phyloP scores from a whole-genome alignment of 2,329 filamentous ascomycete species.

The Fusarium sp. region DNA sequence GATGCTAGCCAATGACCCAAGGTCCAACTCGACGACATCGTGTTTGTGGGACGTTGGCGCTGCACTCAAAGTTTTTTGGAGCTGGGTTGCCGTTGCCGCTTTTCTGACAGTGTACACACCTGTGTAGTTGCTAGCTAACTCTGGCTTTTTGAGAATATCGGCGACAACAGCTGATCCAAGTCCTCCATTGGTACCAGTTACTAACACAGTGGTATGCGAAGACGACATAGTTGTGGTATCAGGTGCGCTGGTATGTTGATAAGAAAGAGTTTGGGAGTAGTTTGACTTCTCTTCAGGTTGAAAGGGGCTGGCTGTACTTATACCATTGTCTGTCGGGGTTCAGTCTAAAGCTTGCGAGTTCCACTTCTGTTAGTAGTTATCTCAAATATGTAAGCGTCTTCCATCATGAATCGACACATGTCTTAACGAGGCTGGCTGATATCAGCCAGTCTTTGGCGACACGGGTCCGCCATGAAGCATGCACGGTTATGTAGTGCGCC shows the following conservation, averaged over 20 bases:
- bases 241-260: too few relatives aligned
- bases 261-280: background rate
- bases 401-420: background rate
- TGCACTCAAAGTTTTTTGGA: slow-evolving; percentile 46
- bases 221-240: slow-evolving; percentile 23
- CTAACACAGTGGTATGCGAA: slow-evolving; percentile 52
- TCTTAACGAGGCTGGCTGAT: slow-evolving; percentile 44
- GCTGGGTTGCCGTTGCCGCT: slow-evolving; percentile 49
- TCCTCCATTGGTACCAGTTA: slow-evolving; percentile 59
- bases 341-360: background rate
- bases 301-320: slow-evolving; percentile 23
- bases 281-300: background rate
- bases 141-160: slow-evolving; percentile 49
- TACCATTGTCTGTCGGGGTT: slow-evolving; percentile 13
- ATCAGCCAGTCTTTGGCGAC: slow-evolving; percentile 40
- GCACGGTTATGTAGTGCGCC: background rate
- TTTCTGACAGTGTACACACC: slow-evolving; percentile 58
- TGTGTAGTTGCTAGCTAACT: slow-evolving; percentile 53
- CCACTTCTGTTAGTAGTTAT: slow-evolving; percentile 34
- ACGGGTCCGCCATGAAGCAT: background rate
- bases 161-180: slow-evolving; percentile 55
- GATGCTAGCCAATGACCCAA: slow-evolving; percentile 50
- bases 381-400: background rate
- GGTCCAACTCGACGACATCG: slow-evolving; percentile 54
- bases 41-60: slow-evolving; percentile 49